phyloP scores from a whole-genome alignment of 345 rosid genomes.

The Leavenworthia alabamica region DNA sequence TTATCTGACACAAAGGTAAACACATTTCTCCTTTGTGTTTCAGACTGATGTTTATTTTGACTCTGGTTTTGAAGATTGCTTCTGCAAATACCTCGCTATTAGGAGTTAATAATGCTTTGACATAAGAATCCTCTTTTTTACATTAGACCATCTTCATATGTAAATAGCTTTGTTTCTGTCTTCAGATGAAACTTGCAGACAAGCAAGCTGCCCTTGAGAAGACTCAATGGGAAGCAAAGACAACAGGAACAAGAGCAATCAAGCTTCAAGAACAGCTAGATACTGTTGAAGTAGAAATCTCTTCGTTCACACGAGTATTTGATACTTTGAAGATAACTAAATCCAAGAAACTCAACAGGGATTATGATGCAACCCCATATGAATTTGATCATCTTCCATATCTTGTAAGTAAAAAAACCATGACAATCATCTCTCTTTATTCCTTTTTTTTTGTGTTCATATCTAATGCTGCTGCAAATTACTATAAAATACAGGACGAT shows the following conservation, averaged over 20 bases:
- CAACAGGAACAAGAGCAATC: conserved; percentile 50
- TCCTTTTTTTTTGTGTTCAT: not conserved
- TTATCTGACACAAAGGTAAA: conserved; percentile 86
- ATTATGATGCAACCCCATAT: conserved; percentile 55
- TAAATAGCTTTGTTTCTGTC: conserved; percentile 4
- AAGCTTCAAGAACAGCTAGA: conserved; percentile 73
- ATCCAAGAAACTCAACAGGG: conserved; percentile 30
- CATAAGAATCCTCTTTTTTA: not conserved
- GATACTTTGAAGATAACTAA: conserved; percentile 50
- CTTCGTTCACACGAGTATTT: conserved; percentile 47
- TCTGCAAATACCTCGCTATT: not conserved
- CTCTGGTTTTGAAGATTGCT: conserved; percentile 4
- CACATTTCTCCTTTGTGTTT: not conserved
- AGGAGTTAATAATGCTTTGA: not conserved
- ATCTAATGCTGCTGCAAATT: conserved; percentile 5
- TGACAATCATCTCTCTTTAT: not conserved
- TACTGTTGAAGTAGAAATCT: conserved; percentile 57
- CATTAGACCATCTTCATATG: not conserved
- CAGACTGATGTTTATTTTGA: not conserved
- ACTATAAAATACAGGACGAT: conserved; percentile 41
- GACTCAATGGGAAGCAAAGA: conserved; percentile 86
- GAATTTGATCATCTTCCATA: conserved; percentile 47
- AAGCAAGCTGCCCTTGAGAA: conserved; percentile 92
- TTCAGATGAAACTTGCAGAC: conserved; percentile 86
- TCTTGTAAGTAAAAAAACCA: conserved; percentile 43